Evolutionary conservation across 176 grass and related monocot genomes (phyloP).

Genomic region (Triticum turgidum): DNA sequence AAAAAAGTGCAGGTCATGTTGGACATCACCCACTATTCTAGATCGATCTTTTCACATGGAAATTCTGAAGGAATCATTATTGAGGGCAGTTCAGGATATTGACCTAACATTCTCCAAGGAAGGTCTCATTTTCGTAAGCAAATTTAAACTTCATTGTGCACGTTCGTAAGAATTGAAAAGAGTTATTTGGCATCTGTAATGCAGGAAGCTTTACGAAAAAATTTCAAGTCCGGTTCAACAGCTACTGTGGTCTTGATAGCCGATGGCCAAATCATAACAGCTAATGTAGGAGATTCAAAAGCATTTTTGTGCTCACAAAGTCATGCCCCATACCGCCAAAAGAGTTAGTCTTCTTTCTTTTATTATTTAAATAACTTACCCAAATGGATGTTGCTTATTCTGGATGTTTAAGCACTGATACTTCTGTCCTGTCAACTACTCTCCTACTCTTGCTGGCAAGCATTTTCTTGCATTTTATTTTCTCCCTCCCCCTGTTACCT

Average conservation of each 20-base stretch:
- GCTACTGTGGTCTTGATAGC: conserved; percentile 77
- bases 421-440: not conserved
- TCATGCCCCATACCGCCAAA: conserved; percentile 19
- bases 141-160: not conserved
- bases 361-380: conserved; percentile 8
- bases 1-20: conserved; percentile 57
- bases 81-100: conserved; percentile 80
- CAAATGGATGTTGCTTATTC: not conserved
- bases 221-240: conserved; percentile 76
- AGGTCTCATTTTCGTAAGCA: conserved; percentile 34
- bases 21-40: conserved; percentile 51
- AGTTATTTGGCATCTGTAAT: conserved; percentile 30
- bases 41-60: conserved; percentile 75
- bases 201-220: conserved; percentile 78
- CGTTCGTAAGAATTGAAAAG: not conserved
- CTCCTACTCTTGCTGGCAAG: not conserved
- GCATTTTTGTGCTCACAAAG: conserved; percentile 85
- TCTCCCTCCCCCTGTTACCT: not conserved
- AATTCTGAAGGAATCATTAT: conserved; percentile 86
- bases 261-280: conserved; percentile 74
- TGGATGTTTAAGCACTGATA: conserved; percentile 4
- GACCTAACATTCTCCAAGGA: conserved; percentile 95
- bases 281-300: conserved; percentile 95
- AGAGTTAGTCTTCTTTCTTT: conserved; percentile 52
- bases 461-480: not conserved